A percentile compares a stretch with the other conserved stretches of the same genome.
Conservation (phyloP, 352 stramenopile genomes). For the Poterioochromonas sp. region DNA sequence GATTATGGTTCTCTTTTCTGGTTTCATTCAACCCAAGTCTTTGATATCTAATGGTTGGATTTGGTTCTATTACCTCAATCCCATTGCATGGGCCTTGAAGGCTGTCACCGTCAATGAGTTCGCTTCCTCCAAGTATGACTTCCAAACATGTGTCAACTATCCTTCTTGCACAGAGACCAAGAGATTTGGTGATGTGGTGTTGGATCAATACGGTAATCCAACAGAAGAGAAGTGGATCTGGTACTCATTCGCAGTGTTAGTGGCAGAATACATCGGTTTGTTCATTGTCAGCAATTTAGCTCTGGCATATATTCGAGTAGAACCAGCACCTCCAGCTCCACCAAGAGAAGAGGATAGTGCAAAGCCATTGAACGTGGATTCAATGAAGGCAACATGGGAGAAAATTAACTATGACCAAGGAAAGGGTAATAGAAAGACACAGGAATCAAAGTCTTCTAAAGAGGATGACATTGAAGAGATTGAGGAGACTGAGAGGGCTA, state of each 20-base stretch:
- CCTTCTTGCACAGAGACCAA: conserved; percentile 8
- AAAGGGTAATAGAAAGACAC: too few species aligned
- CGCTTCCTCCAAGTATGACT: conserved; percentile 2
- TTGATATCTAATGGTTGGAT: conserved; percentile 35
- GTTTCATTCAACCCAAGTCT: conserved; percentile 56
- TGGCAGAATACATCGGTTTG: conserved; percentile 36
- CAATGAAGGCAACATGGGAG: too few species aligned
- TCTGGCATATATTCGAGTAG: conserved; percentile 33
- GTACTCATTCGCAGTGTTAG: conserved; percentile 32
- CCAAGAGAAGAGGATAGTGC: neutral
- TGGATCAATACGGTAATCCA: conserved; percentile 31
- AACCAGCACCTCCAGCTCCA: neutral
- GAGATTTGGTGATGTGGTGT: conserved; percentile 32
- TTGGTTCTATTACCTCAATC: conserved; percentile 51
- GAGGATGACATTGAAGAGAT: too few species aligned
- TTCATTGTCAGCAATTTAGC: conserved; percentile 32
- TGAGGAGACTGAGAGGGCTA: too few species aligned
- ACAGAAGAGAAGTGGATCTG: conserved; percentile 37
- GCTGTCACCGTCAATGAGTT: conserved; percentile 32
- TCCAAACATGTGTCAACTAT: neutral
- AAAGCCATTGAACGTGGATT: neutral
- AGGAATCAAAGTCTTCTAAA: too few species aligned
- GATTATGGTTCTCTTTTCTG: conserved; percentile 54
- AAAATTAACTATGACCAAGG: too few species aligned
- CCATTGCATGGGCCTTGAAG: conserved; percentile 37